Base-by-base conservation (phyloP, 2,329 filamentous ascomycete genomes). In the Metarhizium humberi region DNA sequence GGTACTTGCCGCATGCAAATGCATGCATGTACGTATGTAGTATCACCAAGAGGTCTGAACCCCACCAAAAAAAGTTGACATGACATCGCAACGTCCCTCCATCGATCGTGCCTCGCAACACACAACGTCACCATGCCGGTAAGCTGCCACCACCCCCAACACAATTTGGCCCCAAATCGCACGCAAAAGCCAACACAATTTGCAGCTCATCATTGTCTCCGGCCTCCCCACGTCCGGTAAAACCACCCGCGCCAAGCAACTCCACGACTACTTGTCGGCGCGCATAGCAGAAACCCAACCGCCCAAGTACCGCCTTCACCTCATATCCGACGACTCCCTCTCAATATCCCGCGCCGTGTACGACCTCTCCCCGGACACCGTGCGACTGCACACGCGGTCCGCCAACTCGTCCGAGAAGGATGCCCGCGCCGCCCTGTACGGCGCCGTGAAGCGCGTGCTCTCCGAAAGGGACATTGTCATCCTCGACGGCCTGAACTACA, bases 401-500 rank as follows among this genome's bases (percentile, higher is more conserved):
- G 87, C 88, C 56, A 88, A 88, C 62, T 80, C 82, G 30, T 80
- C 84, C 1, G 89, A 95, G 67, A 95, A 95, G 69, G 87, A 92
- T 71, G 89, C 88, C 1, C 82, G 89, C 30, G 89, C 89, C 2
- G 78, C 83, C 46, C 77, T 90, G 55, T 90, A 88, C 68, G 89
- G 81, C 57, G 88, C 89, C 57, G 86, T 92, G 49, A 92, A 92
- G 75, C 79, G 89, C 47, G 79, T 85, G 51, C 77, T 95, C 34
- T 84, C 80, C 57, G 80, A 84, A 55, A 82, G 83, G 63, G 86
- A 90, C 64, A 84, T 95, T 56, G 87, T 94, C 53, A 82, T 95
- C 50, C 81, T 90, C 16, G 89, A 95, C 67, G 84, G 85, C 1
- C 74, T 89, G 57, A 94, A 94, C 71, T 95, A 94, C 71, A 95